Evolutionary conservation across 164 flowering plant species (phyloP).

Genomic region (Vitis cinerea): DNA sequence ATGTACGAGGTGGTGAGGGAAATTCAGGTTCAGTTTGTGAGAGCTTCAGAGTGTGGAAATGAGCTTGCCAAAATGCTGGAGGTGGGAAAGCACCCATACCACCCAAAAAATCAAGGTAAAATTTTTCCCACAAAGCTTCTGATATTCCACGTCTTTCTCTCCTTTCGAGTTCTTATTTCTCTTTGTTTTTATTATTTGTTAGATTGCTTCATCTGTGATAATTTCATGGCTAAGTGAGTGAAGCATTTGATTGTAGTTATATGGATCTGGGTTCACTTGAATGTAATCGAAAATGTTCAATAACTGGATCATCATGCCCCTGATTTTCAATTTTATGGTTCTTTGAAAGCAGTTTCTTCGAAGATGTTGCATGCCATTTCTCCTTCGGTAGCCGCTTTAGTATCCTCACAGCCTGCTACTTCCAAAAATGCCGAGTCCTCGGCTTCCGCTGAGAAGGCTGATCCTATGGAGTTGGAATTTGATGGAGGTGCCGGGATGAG

Average conservation of each 20-base stretch:
- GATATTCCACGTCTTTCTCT: background rate
- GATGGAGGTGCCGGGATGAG: slow-evolving; percentile 47
- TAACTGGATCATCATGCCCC: too few species aligned
- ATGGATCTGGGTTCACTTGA: too few species aligned
- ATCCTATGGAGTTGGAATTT: slow-evolving; percentile 32
- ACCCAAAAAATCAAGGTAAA: slow-evolving; percentile 45
- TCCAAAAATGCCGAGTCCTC: slow-evolving; percentile 46
- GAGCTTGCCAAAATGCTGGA: slow-evolving; percentile 84
- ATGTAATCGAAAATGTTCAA: background rate
- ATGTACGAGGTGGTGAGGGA: slow-evolving; percentile 58
- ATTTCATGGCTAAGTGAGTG: background rate
- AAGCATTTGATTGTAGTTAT: too few species aligned
- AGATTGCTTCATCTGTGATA: background rate
- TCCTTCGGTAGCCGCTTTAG: slow-evolving; percentile 47
- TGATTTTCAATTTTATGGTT: background rate
- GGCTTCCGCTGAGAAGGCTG: slow-evolving; percentile 31
- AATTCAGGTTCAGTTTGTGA: slow-evolving; percentile 70
- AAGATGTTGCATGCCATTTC: slow-evolving; percentile 76
- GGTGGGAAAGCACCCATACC: slow-evolving; percentile 73
- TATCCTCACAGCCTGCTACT: slow-evolving; percentile 61
- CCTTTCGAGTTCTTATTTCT: background rate
- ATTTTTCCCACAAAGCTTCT: background rate
- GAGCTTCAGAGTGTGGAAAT: slow-evolving; percentile 67
- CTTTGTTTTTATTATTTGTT: background rate
- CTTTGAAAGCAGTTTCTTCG: slow-evolving; percentile 51